phyloP scores from a whole-genome alignment of 257 asterid genomes.

The Catharanthus roseus region DNA sequence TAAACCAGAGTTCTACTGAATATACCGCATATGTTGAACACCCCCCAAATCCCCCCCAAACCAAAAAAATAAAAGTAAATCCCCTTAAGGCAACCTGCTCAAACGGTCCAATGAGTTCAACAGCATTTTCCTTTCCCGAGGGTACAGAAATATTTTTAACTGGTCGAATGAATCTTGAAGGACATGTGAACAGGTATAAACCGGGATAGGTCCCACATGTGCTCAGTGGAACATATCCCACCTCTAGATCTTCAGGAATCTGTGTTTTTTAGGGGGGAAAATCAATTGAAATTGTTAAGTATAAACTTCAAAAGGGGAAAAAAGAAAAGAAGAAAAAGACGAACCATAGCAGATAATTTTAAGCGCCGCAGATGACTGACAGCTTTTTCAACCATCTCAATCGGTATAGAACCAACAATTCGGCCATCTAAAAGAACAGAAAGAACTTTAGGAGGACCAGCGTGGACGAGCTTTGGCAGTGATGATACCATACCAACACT shows the following conservation, averaged over 20 bases:
- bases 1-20: too few relatives aligned
- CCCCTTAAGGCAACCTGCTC: slow-evolving; percentile 17
- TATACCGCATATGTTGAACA: too few relatives aligned
- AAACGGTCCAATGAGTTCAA: slow-evolving; percentile 91
- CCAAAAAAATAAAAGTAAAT: too few relatives aligned
- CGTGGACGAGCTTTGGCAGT: slow-evolving; percentile 63
- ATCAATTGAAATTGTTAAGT: background rate
- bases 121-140: slow-evolving; percentile 54
- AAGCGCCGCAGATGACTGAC: slow-evolving; percentile 64
- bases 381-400: slow-evolving; percentile 56
- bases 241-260: slow-evolving; percentile 97
- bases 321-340: background rate
- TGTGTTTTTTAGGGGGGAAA: slow-evolving; percentile 24
- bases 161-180: slow-evolving; percentile 94
- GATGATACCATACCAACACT: slow-evolving; percentile 79
- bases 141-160: slow-evolving; percentile 59
- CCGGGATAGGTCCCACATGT: slow-evolving; percentile 95
- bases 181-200: slow-evolving; percentile 66
- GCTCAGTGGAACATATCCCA: slow-evolving; percentile 91
- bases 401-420: slow-evolving; percentile 68
- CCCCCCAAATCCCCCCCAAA: too few relatives aligned
- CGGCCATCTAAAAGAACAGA: slow-evolving; percentile 91
- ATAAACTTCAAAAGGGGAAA: background rate
- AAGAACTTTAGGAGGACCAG: slow-evolving; percentile 88
- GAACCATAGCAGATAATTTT: slow-evolving; percentile 64